Conservation (phyloP, 441 rosid species). For the Geranium incanum region DNA sequence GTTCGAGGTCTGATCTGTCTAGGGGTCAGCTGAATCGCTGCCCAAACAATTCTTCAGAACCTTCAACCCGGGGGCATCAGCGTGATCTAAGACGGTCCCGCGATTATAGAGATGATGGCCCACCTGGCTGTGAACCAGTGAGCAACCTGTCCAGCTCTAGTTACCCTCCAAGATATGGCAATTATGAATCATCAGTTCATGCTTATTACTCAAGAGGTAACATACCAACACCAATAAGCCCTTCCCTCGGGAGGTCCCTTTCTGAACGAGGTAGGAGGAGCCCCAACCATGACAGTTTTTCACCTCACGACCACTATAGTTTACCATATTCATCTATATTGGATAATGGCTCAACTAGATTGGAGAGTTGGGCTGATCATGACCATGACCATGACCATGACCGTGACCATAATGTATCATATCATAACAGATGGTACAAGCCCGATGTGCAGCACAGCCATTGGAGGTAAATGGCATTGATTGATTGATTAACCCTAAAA, state of each 20-base stretch:
- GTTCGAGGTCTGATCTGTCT: constrained; percentile 31
- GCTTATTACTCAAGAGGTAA: constrained; percentile 21
- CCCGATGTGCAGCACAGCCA: neutral
- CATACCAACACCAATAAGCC: constrained; percentile 22
- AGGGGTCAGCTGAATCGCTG: constrained; percentile 34
- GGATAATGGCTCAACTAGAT: constrained; percentile 22
- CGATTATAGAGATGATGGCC: constrained; percentile 36
- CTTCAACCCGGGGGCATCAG: constrained; percentile 35
- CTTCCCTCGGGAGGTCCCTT: constrained; percentile 30
- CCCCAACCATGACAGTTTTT: constrained; percentile 31
- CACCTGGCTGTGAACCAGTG: constrained; percentile 41
- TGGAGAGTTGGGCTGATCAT: constrained; percentile 24
- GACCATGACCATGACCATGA: constrained; percentile 18
- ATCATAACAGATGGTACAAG: constrained; percentile 6
- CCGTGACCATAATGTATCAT: constrained; percentile 11
- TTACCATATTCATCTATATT: constrained; percentile 12
- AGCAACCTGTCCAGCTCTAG: constrained; percentile 36
- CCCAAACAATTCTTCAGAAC: constrained; percentile 31
- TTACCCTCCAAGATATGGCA: constrained; percentile 51
- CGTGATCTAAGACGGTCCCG: constrained; percentile 37
- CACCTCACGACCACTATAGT: constrained; percentile 19
- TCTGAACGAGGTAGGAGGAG: constrained; percentile 40
- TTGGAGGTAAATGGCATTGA: neutral
- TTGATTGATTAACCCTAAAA: too few relatives aligned
- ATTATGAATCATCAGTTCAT: constrained; percentile 25